These are phyloP conservation scores for Amaranthus tricolor DNA, from an alignment of 179 eudicot genomes.

Conservation along the genomic window DNA sequence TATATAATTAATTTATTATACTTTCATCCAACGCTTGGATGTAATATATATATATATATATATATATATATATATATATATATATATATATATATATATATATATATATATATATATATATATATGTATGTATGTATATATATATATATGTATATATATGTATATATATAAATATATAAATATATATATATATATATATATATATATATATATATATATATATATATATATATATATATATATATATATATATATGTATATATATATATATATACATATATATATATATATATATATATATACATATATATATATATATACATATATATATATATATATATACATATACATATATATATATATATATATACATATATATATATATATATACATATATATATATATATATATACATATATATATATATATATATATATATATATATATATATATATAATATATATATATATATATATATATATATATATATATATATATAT, in stretches of 20 bases:
- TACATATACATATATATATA: neutral
- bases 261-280: neutral
- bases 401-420: neutral
- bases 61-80: neutral
- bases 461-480: slow-evolving; percentile 5
- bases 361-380: slow-evolving; percentile 4
- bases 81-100: neutral
- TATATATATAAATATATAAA: neutral
- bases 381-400: slow-evolving; percentile 3
- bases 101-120: slow-evolving; percentile 5
- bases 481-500: slow-evolving; percentile 1
- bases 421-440: neutral
- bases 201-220: slow-evolving; percentile 2
- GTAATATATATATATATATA: no score
- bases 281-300: neutral
- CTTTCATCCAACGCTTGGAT: no score
- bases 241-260: neutral
- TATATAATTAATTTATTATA: no score
- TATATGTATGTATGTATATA: slow-evolving; percentile 1
- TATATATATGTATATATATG: neutral
- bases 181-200: neutral
- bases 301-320: neutral
- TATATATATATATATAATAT: slow-evolving; percentile 3
- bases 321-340: slow-evolving; percentile 1
- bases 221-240: slow-evolving; percentile 1